A percentile compares a stretch with the other conserved stretches of the same genome.
Evolutionary conservation across 208 protist genomes (phyloP).

Genomic region (Naegleria gruberi): DNA sequence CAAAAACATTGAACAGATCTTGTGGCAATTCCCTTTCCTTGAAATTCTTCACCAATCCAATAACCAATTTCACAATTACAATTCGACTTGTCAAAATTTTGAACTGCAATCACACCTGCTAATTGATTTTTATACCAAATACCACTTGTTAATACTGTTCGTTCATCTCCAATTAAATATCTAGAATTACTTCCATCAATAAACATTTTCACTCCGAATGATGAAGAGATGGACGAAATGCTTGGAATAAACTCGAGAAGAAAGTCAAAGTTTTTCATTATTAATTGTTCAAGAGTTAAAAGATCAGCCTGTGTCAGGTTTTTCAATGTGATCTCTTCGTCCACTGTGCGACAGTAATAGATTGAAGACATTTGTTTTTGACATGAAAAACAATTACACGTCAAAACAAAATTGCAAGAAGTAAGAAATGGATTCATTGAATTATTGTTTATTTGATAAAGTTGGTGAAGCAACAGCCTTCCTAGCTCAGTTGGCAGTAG

Average conservation of each 20-base stretch:
- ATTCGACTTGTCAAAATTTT: not conserved
- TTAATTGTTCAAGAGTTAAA: not conserved
- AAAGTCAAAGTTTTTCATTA: not conserved
- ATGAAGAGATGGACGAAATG: not conserved
- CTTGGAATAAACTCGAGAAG: not conserved
- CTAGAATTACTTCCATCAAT: not conserved
- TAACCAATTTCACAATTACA: not conserved
- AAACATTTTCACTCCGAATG: not conserved
- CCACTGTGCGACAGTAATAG: too few species aligned
- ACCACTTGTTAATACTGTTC: not conserved
- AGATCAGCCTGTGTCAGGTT: not conserved
- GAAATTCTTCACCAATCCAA: not conserved
- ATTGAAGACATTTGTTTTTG: too few species aligned
- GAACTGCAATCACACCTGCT: not conserved
- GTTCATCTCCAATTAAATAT: not conserved
- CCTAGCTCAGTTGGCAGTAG: too few species aligned
- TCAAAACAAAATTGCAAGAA: too few species aligned
- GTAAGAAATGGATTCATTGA: too few species aligned
- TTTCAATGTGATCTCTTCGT: too few species aligned
- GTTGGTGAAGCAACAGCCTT: too few species aligned
- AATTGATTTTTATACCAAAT: not conserved
- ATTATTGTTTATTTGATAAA: too few species aligned
- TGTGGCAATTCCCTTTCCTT: not conserved
- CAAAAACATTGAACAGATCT: not conserved
- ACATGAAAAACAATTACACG: too few species aligned